Base-by-base conservation (phyloP, 352 stramenopile genomes). In the Pythium dissimile region DNA sequence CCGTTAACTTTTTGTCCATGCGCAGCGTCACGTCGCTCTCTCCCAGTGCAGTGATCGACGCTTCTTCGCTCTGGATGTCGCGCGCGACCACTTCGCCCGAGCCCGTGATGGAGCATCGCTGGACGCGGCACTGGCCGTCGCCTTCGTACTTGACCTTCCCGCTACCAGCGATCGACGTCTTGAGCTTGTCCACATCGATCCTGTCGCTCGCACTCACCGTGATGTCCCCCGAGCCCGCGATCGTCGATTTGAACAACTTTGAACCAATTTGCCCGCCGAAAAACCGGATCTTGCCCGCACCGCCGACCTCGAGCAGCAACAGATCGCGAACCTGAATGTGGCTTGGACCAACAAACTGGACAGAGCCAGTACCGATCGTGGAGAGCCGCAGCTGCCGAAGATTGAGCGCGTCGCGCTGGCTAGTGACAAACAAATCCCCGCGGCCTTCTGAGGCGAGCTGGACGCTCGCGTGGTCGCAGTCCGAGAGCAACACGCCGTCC, bases 381-480 rank as follows among this genome's bases (percentile, higher is more conserved):
- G 52, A 50, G 28, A 50, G 16, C 18, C 35, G 27, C 12, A 59
- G 39, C 16, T 42, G 6, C n/a, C 34, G 6, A 5, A 59, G 10
- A 21, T 59, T 43, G 24, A 59, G 42, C 11, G 30, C 52, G 28
- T 44, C 5, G 1, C 23, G 28, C n/a, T 9, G 11, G 27, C n/a
- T 45, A 8, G 30, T 32, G 8, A 59, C 18, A n/a, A 42, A 47
- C 28, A 51, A 6, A 1, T 32, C 10, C 1, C 39, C 52, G 15
- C 23, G 43, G 30, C 52, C 52, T 34, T 59, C 28, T 2, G 28
- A 16, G 30, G 52, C 30, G 23, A 59, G 10, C 10, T 47, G 18
- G 11, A 59, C 39, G 16, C 18, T 50, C 5, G 52, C 52, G 15
- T 59, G 39, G 9, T 32, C 41, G 13, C 52, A 59, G 23, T 59